Evolutionary conservation across 164 flowering plant species (phyloP).

Genomic region (Buxus sempervirens): DNA sequence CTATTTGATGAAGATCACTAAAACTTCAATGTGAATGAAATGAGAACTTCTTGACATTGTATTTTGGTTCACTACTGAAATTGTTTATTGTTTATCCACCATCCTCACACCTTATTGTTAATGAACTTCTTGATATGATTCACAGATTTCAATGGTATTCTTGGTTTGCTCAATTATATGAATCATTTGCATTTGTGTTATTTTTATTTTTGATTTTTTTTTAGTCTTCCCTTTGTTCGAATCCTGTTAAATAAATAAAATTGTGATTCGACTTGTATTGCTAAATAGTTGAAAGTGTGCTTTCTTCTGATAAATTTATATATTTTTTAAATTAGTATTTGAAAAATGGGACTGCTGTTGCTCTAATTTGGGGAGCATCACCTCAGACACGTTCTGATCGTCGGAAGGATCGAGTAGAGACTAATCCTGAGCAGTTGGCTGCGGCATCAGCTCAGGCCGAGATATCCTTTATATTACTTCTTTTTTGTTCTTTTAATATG

Average conservation of each 20-base stretch:
- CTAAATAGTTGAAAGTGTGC: no score
- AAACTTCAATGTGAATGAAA: background rate
- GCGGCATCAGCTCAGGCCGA: slow-evolving; percentile 98
- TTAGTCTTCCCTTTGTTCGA: no score
- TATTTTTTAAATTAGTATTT: slow-evolving; percentile 37
- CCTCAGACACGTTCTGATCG: slow-evolving; percentile 97
- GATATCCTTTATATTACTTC: slow-evolving; percentile 61
- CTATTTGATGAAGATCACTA: background rate
- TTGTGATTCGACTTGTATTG: no score
- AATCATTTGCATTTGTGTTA: background rate
- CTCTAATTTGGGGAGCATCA: slow-evolving; percentile 95
- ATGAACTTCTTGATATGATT: no score
- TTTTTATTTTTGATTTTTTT: no score
- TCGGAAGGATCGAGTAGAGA: slow-evolving; percentile 92
- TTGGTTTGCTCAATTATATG: background rate
- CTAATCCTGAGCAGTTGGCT: slow-evolving; percentile 98
- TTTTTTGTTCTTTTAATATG: background rate
- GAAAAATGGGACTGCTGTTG: slow-evolving; percentile 67
- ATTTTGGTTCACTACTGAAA: background rate
- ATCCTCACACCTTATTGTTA: no score
- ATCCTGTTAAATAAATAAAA: no score
- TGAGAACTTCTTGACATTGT: no score
- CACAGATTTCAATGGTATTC: background rate
- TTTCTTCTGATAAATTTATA: no score
- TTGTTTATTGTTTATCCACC: background rate